Base-by-base conservation (phyloP, 2,329 filamentous ascomycete genomes). In the Fusarium beomiforme region DNA sequence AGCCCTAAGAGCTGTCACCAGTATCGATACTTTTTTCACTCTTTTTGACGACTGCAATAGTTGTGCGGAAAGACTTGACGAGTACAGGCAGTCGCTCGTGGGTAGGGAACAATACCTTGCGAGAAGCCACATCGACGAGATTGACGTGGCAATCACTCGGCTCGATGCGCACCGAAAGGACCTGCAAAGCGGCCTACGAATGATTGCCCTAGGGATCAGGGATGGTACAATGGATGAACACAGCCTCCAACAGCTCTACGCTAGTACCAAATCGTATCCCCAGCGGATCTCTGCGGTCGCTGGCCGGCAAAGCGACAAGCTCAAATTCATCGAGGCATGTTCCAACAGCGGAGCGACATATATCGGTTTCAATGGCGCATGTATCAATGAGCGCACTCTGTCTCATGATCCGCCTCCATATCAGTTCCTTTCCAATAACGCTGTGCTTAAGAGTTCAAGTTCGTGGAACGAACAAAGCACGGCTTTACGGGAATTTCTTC, bases 321-420 rank as follows among this genome's bases (percentile, higher is more conserved):
- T 74, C 14, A 37, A 34, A 5, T 59, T 75, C 19, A 36, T 74
- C 4, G 6, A 42, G 9, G 17, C 36, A 2, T 44, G 46, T 17
- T 11, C 46, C 4, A 10, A 16, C 5, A 16, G n/a, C 2, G 70
- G 67, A 6, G 67, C 70, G 13, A 36, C 51, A 8, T 74, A 74
- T 23, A 54, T 75, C 6, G 64, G 70, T 4, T 46, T 67, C 42
- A 75, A 75, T 14, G 72, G 59, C 0, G 37, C 65, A 6, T 53
- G 64, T 24, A 36, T 55, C 0, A 44, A 41, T 1, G 43, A 42
- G 11, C 19, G 59, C 14, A 37, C 6, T 14, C 12, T 51, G 0
- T 42, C 43, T 11, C 23, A 16, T 2, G 37, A 46, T 23, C 43
- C 43, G 21, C 41, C 39, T n/a, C 31, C 14, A 19, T 46, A 49